These are phyloP conservation scores for Neurospora discreta DNA, from an alignment of 495 filamentous ascomycete genomes.

Conservation along the genomic window DNA sequence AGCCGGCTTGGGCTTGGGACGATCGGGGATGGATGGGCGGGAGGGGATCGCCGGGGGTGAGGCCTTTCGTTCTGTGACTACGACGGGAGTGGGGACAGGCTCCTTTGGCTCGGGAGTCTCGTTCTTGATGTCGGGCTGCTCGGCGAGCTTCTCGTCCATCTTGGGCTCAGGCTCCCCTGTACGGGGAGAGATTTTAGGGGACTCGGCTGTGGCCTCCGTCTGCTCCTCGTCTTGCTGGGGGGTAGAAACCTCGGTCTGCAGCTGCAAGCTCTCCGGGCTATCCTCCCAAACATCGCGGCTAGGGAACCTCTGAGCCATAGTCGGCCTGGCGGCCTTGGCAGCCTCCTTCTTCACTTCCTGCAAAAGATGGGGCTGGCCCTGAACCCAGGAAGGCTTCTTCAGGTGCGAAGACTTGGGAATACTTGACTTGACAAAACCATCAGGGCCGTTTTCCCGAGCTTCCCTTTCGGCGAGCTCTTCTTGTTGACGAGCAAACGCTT, in stretches of 20 bases:
- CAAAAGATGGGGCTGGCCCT: constrained; percentile 30
- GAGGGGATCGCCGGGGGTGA: background rate
- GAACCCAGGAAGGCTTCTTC: constrained; percentile 35
- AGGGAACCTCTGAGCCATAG: constrained; percentile 66
- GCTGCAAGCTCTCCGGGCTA: constrained; percentile 66
- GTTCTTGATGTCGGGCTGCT: constrained; percentile 11
- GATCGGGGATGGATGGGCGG: constrained; percentile 23
- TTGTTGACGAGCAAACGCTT: constrained; percentile 42
- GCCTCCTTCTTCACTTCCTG: constrained; percentile 26
- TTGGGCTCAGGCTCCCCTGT: constrained; percentile 13
- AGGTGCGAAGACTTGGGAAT: constrained; percentile 24
- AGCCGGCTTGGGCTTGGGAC: constrained; percentile 30
- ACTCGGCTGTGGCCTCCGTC: background rate
- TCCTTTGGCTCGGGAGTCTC: constrained; percentile 22
- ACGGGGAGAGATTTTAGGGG: background rate
- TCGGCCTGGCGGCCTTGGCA: constrained; percentile 26
- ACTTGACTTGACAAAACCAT: constrained; percentile 28
- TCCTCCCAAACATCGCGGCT: constrained; percentile 98
- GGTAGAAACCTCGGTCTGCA: constrained; percentile 65
- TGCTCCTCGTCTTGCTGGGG: constrained; percentile 42
- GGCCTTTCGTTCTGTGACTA: background rate
- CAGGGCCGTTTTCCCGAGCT: constrained; percentile 19
- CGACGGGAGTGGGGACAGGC: background rate
- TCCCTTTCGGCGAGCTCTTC: constrained; percentile 45
- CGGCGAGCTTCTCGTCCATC: constrained; percentile 19